A percentile compares a stretch with the other conserved stretches of the same genome.
Conservation (phyloP, 2,329 filamentous ascomycete genomes). For the Colletotrichum sp. region DNA sequence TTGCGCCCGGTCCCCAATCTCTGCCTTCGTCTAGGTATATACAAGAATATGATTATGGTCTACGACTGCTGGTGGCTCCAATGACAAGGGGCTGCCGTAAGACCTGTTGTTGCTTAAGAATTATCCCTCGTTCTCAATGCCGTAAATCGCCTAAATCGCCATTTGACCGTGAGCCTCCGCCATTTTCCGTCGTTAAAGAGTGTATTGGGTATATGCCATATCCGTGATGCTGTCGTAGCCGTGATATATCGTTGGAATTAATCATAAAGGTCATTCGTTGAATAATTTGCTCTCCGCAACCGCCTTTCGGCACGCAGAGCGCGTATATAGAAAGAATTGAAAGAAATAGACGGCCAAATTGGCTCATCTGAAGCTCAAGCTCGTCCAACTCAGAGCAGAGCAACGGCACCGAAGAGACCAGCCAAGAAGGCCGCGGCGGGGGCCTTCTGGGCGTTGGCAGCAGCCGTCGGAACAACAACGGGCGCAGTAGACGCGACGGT, state of each 20-base stretch:
- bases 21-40: not conserved
- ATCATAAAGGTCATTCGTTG: not conserved
- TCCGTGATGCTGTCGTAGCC: constrained; percentile 13
- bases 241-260: not conserved
- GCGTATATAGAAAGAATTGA: not conserved
- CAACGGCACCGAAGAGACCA: constrained; percentile 41
- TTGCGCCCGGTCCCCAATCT: not conserved
- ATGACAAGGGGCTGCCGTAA: not conserved
- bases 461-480: constrained; percentile 29
- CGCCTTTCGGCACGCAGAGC: not conserved
- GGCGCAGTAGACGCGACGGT: constrained; percentile 25
- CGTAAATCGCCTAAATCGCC: not conserved
- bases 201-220: constrained; percentile 8
- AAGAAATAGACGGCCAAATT: not conserved
- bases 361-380: not conserved
- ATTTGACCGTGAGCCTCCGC: not conserved
- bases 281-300: not conserved
- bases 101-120: not conserved
- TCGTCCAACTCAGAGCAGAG: constrained; percentile 33
- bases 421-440: constrained; percentile 40
- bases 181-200: not conserved
- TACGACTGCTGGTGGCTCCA: not conserved
- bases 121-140: not conserved
- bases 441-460: constrained; percentile 34
- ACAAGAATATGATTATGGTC: constrained; percentile 4